Evolutionary conservation across 164 flowering plant species (phyloP), one percentile per base, ranked within the genome.

Genomic region (Umbilicus rupestris): DNA sequence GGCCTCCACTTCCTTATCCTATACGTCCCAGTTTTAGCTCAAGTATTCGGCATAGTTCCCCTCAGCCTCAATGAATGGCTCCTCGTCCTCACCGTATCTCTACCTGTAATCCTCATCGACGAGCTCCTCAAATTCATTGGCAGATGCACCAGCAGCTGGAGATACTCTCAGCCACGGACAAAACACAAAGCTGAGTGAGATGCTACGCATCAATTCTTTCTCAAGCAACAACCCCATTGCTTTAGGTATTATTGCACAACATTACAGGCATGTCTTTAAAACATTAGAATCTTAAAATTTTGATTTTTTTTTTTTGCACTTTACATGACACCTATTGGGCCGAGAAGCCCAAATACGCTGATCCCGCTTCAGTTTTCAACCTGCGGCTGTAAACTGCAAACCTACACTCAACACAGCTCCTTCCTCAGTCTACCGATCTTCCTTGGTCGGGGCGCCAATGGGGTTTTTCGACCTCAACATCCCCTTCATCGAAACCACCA

Each of bases 11-110:
- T 90, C 63, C 44, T 90, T 78, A 90, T 90, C 65, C 86, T 90
- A 10, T 90, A 90, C 64, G 85, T 90, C 28, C 96, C 96, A 5
- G 81, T 87, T 82, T 82, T 89, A 22, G 92, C 96, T 14, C 76
- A 81, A 76, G 81, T 89, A 11, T 89, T 89, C 42, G 87, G 93
- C 20, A 90, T 90, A 24, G 96, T 90, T 42, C 96, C 96, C 20
- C 86, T 90, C 39, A 90, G 88, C 75, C 65, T 86, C 62, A 87
- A 87, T 31, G 96, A 90, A 66, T 87, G 96, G 91, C 83, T 86
- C 14, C 63, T 90, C 73, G 91, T 90, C 16, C 49, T 90, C 71
- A 84, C 80, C 0, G 90, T 85, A 50, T 73, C 96, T 3, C 65
- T 83, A 0, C 96, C 96, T 0, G 93, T 87, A 26, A 83, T 89